A percentile compares a stretch with the other conserved stretches of the same genome.
These are phyloP conservation scores for Abrus precatorius DNA, from an alignment of 306 rosid genomes.

Conservation along the genomic window DNA sequence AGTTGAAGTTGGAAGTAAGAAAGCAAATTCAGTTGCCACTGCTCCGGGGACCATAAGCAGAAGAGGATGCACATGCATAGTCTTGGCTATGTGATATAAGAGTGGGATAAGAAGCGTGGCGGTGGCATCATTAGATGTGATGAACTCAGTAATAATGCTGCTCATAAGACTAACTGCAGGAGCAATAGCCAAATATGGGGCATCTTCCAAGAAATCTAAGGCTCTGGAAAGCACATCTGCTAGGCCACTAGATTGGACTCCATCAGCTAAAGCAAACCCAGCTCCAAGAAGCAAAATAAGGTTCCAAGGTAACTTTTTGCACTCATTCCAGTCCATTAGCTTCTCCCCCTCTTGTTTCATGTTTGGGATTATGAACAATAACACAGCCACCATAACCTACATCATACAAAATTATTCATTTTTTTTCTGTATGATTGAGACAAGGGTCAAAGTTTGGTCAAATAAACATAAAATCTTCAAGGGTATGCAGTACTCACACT, in stretches of 20 bases:
- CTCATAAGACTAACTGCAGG: constrained; percentile 77
- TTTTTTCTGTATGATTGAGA: neutral
- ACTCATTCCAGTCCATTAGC: constrained; percentile 92
- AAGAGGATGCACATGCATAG: constrained; percentile 78
- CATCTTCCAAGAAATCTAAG: constrained; percentile 64
- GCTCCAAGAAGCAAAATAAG: constrained; percentile 80
- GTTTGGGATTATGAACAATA: constrained; percentile 85
- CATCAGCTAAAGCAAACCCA: constrained; percentile 89
- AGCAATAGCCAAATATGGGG: constrained; percentile 70
- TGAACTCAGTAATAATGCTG: constrained; percentile 75
- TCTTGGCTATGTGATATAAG: constrained; percentile 67
- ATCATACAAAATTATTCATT: neutral
- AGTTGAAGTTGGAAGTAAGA: constrained; percentile 78
- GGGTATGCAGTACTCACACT: constrained; percentile 61
- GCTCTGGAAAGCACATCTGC: constrained; percentile 66
- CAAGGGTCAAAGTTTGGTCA: neutral
- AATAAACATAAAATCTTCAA: neutral
- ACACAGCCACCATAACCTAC: constrained; percentile 78
- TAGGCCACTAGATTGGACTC: constrained; percentile 73
- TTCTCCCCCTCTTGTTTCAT: constrained; percentile 72
- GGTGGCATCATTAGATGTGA: constrained; percentile 79
- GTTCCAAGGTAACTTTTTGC: constrained; percentile 89
- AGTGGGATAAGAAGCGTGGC: constrained; percentile 76
- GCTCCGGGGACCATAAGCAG: constrained; percentile 86
- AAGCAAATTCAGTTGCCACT: constrained; percentile 74